Conservation (phyloP, 345 rosid species). For the Arabidopsis thaliana region DNA sequence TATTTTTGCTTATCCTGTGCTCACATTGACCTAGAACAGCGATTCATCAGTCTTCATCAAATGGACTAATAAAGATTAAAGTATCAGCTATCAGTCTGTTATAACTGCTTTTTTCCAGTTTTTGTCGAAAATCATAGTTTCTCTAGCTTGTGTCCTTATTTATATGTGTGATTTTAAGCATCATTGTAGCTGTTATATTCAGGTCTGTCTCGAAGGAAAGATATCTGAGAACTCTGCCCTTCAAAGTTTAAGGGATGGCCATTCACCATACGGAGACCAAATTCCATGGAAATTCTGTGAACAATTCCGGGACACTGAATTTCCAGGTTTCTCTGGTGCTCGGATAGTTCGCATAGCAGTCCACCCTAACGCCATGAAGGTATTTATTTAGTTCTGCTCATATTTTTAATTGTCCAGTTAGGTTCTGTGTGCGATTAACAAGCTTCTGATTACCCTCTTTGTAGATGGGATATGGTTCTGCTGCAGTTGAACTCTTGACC, state of each 20-base stretch:
- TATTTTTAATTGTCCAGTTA: conserved; percentile 1
- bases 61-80: conserved; percentile 2
- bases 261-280: conserved; percentile 95
- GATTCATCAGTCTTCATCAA: neutral
- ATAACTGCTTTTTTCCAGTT: conserved; percentile 11
- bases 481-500: conserved; percentile 83
- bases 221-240: conserved; percentile 85
- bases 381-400: conserved; percentile 42
- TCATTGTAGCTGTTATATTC: conserved; percentile 28
- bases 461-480: conserved; percentile 98
- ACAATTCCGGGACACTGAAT: conserved; percentile 77
- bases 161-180: conserved; percentile 25
- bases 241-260: conserved; percentile 74
- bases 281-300: conserved; percentile 99
- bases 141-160: conserved; percentile 14
- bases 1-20: neutral
- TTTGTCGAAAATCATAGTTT: neutral
- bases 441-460: conserved; percentile 31
- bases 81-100: conserved; percentile 16
- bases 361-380: conserved; percentile 97
- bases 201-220: conserved; percentile 93
- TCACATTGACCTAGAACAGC: conserved; percentile 4
- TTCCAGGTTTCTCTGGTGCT: conserved; percentile 96
- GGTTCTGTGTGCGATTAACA: conserved; percentile 39
- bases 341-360: conserved; percentile 97